Evolutionary conservation across 2,329 filamentous ascomycete genomes (phyloP), one percentile per base, ranked within the genome.

Genomic region (Aureobasidium musti): DNA sequence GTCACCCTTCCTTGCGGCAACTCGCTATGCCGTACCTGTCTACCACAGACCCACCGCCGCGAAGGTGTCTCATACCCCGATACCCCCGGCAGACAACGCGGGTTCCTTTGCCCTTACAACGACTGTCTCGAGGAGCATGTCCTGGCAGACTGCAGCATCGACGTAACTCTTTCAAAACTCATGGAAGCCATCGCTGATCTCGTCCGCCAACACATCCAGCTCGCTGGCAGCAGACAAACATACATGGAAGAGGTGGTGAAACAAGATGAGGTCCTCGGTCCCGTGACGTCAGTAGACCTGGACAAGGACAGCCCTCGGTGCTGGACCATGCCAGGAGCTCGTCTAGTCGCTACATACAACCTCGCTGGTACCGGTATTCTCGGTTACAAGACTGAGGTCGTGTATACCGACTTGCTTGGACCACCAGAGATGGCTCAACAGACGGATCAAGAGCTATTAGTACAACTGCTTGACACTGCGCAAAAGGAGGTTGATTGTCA

Each of bases 401-500:
- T 77, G 1, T 90, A 87, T 67, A 72, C 73, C 66, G 74, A 73
- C 11, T 67, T 77, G 57, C 75, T 76, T 5, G 73, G 75, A 14
- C 68, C 74, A 1, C 35, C 3, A 17, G 39, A 59, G 10, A n/a
- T 30, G 7, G 74, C 78, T 60, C 72, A 77, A 43, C 67, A 74
- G 33, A 68, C 83, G 23, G 86, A 90, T 68, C 70, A 73, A 5
- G 76, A 73, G 10, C 73, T 88, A 10, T 77, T 92, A 33, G 78
- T 82, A 30, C 82, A 81, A 39, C 74, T 95, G 17, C 86, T 87
- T 71, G 84, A 89, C 30, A 80, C 82, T 1, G 82, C 86, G 3
- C 85, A 88, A 68, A 81, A 82, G 19, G 92, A 96, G 74, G 81
- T 96, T 73, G 92, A 97, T 73, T 97, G 93, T 71, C 91, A 95